Evolutionary conservation across 1,284 basidiomycete genomes (phyloP), one percentile per base, ranked within the genome.

Genomic region (Ceratobasidium sp.): DNA sequence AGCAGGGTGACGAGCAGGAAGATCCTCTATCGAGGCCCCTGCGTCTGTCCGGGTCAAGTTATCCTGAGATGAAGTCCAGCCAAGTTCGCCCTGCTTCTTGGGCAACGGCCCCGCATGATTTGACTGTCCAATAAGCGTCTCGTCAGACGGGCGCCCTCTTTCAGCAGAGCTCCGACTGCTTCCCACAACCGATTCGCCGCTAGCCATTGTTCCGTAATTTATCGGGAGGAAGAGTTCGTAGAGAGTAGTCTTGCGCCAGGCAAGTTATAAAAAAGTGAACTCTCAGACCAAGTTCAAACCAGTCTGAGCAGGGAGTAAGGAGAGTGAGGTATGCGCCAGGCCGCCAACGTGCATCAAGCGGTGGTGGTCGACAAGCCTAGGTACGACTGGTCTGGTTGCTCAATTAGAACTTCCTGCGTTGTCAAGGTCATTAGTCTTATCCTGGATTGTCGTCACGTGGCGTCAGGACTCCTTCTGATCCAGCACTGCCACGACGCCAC

Each of bases 41-140:
- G 81, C 80, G 17, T 48, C 40, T 6, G 12, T 23, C 50, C 73
- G 82, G 82, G 20, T 75, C 67, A 28, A 82, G 82, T 42, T 65
- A 61, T 40, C 20, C 15, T 33, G 73, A 77, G 86, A 84, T 38
- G 85, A 74, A 7, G 57, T 54, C 81, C 85, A 93, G 26, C 91
- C 91, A 77, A 93, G 89, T 82, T 92, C 91, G 56, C 91, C 91
- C 61, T 87, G 87, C 83, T 92, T 92, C 65, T 82, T 83, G 67
- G 91, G 91, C 81, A 92, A 84, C 70, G 91, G 91, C 62, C 86
- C 90, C 82, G 90, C 90, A 15, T 64, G 38, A 40, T 40, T 64
- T 86, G 44, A 33, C 12, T 33, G 57, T 4, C 10, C 71, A 26
- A 50, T 44, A 20, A 74, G 48, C 44, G 59, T 64, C 33, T 74